Evolutionary conservation across 1,284 basidiomycete genomes (phyloP).

Genomic region (Trichosporon sp.): DNA sequence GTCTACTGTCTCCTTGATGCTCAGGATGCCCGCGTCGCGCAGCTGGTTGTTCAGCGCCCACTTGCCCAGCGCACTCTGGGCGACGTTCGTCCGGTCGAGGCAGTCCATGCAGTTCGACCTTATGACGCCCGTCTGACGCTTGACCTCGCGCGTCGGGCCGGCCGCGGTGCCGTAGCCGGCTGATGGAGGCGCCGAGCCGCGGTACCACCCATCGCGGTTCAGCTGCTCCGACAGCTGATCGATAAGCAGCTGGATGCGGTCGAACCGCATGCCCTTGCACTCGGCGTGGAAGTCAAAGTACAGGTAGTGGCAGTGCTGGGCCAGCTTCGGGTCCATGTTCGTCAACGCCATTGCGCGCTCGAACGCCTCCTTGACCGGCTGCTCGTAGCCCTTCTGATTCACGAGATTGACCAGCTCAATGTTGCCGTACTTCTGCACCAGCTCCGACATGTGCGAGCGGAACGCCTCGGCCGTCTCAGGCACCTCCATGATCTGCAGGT

Average conservation of each 20-base stretch:
- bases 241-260: conserved; percentile 78
- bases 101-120: conserved; percentile 74
- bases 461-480: conserved; percentile 73
- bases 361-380: conserved; percentile 92
- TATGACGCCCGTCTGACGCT: conserved; percentile 48
- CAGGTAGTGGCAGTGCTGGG: conserved; percentile 65
- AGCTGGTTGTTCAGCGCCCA: conserved; percentile 79
- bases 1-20: conserved; percentile 64
- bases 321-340: conserved; percentile 34
- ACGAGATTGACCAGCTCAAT: conserved; percentile 86
- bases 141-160: conserved; percentile 21
- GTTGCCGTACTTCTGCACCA: conserved; percentile 70
- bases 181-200: conserved; percentile 21
- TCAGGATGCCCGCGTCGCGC: conserved; percentile 62
- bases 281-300: conserved; percentile 99
- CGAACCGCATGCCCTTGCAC: conserved; percentile 92
- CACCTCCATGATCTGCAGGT: conserved; percentile 91
- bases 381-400: conserved; percentile 91
- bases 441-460: conserved; percentile 67
- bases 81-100: conserved; percentile 93
- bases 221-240: conserved; percentile 71
- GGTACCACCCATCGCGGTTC: conserved; percentile 60
- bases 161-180: conserved; percentile 13
- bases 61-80: conserved; percentile 81
- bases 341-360: conserved; percentile 61